A percentile compares a stretch with the other conserved stretches of the same genome.
These are phyloP conservation scores for Ascochyta rabiei DNA, from an alignment of 2,329 filamentous ascomycete species.

Conservation along the genomic window DNA sequence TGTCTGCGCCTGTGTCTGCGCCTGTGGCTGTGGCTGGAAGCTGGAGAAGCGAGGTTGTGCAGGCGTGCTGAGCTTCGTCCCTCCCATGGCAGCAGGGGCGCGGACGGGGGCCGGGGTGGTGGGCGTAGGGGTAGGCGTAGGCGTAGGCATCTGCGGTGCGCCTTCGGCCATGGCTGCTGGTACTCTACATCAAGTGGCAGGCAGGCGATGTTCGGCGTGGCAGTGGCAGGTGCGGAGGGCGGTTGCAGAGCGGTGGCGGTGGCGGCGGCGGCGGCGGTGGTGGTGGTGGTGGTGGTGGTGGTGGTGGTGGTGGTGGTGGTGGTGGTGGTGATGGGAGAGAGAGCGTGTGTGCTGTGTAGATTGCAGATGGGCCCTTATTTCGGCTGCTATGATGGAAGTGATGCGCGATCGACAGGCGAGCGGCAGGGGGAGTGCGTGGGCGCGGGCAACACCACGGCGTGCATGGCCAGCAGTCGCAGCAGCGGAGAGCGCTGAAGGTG, in stretches of 20 bases:
- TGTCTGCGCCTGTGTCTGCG: conserved; percentile 20
- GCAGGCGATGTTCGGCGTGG: not conserved
- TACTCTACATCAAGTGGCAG: conserved; percentile 22
- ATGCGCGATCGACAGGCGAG: conserved; percentile 28
- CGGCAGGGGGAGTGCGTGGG: conserved; percentile 30
- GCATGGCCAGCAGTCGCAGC: conserved; percentile 1
- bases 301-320: conserved; percentile 13
- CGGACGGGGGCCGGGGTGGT: conserved; percentile 29
- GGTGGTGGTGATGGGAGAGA: conserved; percentile 13
- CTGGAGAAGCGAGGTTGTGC: conserved; percentile 31
- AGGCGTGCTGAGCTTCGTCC: conserved; percentile 37
- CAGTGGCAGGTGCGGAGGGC: not conserved
- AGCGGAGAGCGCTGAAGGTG: conserved; percentile 2
- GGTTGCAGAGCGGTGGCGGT: not conserved
- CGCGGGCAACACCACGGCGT: not conserved
- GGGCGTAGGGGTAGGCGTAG: not conserved
- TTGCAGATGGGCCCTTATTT: not conserved
- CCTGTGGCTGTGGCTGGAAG: conserved; percentile 16
- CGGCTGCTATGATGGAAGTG: conserved; percentile 10
- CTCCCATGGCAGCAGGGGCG: conserved; percentile 13
- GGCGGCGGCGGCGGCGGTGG: conserved; percentile 12
- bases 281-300: conserved; percentile 12
- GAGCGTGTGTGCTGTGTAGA: no score
- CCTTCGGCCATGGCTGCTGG: conserved; percentile 33
- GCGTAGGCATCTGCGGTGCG: conserved; percentile 34